Percentiles rank a stretch among this genome's conserved stretches.
These are phyloP conservation scores for Penicillium psychrofluorescens DNA, from an alignment of 495 filamentous ascomycete genomes.

Conservation along the genomic window DNA sequence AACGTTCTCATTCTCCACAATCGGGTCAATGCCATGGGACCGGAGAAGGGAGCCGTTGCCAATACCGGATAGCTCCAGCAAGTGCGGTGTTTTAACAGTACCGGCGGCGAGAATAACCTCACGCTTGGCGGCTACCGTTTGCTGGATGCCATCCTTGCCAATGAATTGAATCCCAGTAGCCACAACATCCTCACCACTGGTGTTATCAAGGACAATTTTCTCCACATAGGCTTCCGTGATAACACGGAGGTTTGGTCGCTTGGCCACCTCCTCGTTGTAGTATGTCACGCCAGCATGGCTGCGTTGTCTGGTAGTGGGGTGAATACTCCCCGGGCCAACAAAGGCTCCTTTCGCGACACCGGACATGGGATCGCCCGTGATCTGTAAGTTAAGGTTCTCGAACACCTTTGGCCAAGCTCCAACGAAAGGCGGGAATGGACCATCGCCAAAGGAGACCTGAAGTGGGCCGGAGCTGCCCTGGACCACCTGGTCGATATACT, in stretches of 20 bases:
- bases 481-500: constrained; percentile 24
- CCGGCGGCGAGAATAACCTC: constrained; percentile 50
- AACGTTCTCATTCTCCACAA: constrained; percentile 30
- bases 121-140: constrained; percentile 37
- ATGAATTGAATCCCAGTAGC: constrained; percentile 26
- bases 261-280: constrained; percentile 21
- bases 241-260: constrained; percentile 37
- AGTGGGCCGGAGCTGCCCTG: constrained; percentile 29
- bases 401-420: constrained; percentile 25
- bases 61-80: constrained; percentile 53
- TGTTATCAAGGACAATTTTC: constrained; percentile 36
- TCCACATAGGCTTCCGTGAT: constrained; percentile 37
- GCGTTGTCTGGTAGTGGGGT: constrained; percentile 29
- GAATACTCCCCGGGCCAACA: constrained; percentile 34
- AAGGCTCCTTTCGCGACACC: constrained; percentile 13
- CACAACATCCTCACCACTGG: constrained; percentile 8
- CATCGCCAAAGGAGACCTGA: constrained; percentile 28
- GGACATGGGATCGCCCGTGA: constrained; percentile 7
- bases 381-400: constrained; percentile 1
- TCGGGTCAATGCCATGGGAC: constrained; percentile 24
- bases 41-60: constrained; percentile 26
- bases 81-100: constrained; percentile 41
- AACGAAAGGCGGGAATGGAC: constrained; percentile 23
- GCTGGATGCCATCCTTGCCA: constrained; percentile 17
- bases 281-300: constrained; percentile 32